Evolutionary conservation across 805 yeast species (phyloP).

Genomic region (Jamesozyma gamospora): DNA sequence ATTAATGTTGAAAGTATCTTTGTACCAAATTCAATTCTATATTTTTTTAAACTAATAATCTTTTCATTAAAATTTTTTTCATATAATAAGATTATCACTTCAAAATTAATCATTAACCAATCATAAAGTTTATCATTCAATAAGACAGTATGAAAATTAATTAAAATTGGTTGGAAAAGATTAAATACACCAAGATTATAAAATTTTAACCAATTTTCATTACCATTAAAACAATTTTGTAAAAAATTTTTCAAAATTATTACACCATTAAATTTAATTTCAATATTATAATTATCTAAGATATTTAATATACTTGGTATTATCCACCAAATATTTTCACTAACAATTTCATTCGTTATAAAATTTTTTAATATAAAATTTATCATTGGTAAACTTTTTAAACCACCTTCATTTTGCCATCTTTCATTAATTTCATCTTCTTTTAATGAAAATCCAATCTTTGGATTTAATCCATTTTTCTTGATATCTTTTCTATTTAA

Average conservation of each 20-base stretch:
- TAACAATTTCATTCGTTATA: constrained; percentile 13
- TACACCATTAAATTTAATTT: constrained; percentile 21
- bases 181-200: constrained; percentile 19
- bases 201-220: constrained; percentile 17
- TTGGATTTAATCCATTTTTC: constrained; percentile 10
- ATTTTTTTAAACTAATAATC: too few relatives aligned
- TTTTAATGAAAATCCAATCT: constrained; percentile 8
- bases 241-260: constrained; percentile 13
- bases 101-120: constrained; percentile 14
- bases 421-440: constrained; percentile 14
- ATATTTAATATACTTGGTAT: constrained; percentile 27
- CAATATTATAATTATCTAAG: constrained; percentile 21
- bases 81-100: constrained; percentile 2
- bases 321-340: constrained; percentile 27
- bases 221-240: constrained; percentile 9
- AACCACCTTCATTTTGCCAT: constrained; percentile 21
- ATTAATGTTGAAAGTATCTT: constrained; percentile 17
- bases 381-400: constrained; percentile 19
- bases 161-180: constrained; percentile 19
- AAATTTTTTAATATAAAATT: constrained; percentile 11
- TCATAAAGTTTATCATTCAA: constrained; percentile 18
- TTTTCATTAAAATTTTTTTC: not conserved
- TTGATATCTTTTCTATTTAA: not conserved
- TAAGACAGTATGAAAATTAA: constrained; percentile 19
- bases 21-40: constrained; percentile 6